These are phyloP conservation scores for Peniophora sp. DNA, from an alignment of 1,284 basidiomycete species.

Conservation along the genomic window DNA sequence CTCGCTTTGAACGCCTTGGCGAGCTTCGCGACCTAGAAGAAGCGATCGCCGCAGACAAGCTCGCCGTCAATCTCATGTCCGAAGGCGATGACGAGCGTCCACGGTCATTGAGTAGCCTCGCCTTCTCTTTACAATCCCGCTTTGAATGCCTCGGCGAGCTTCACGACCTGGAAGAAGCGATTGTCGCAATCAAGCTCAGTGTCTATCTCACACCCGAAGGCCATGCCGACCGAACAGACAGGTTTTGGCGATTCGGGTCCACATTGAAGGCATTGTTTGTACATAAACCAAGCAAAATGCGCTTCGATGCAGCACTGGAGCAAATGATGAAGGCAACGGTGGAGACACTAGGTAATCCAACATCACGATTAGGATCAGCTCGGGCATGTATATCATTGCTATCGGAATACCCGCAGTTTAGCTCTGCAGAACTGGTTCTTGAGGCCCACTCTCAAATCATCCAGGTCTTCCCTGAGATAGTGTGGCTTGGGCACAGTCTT, in stretches of 20 bases:
- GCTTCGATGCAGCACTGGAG: background rate
- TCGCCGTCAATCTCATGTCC: background rate
- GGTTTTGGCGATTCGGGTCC: background rate
- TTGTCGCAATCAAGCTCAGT: background rate
- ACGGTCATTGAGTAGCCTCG: conserved; percentile 16
- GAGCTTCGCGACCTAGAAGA: background rate
- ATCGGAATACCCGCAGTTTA: background rate
- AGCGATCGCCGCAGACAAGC: background rate
- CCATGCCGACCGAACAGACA: background rate
- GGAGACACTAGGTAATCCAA: background rate
- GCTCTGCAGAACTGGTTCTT: background rate
- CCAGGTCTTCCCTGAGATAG: background rate
- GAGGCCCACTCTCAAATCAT: background rate
- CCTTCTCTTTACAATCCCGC: conserved; percentile 18
- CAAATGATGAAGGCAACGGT: background rate
- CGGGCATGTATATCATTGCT: background rate
- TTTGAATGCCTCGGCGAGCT: conserved; percentile 11
- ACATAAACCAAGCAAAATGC: background rate
- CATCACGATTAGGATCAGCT: background rate
- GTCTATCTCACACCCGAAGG: background rate
- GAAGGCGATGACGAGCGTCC: conserved; percentile 2
- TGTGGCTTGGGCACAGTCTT: background rate
- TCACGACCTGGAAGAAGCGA: background rate
- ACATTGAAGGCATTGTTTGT: conserved; percentile 19
- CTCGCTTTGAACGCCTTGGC: background rate